These are phyloP conservation scores for Dryadomyces quercus-mongolicae DNA, from an alignment of 2,329 filamentous ascomycete species.

Conservation along the genomic window DNA sequence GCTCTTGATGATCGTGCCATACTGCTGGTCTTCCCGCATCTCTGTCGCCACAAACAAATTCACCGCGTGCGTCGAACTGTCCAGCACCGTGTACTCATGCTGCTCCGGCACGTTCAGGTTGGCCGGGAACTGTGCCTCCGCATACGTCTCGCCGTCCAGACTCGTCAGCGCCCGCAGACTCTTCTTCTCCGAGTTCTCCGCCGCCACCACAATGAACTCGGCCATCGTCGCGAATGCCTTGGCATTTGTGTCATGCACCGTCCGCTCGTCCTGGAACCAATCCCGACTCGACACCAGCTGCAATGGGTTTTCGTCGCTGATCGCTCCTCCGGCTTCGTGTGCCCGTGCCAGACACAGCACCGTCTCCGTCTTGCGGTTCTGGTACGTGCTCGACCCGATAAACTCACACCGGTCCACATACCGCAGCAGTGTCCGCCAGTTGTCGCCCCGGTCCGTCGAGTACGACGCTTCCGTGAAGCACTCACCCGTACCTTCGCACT, in stretches of 20 bases:
- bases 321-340: constrained; percentile 33
- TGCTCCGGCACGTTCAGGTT: constrained; percentile 72
- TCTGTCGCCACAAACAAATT: constrained; percentile 87
- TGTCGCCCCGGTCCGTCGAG: constrained; percentile 67
- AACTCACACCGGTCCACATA: constrained; percentile 80
- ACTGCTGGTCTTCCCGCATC: constrained; percentile 49
- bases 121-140: constrained; percentile 71
- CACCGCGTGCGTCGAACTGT: constrained; percentile 87
- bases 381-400: constrained; percentile 51
- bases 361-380: constrained; percentile 38
- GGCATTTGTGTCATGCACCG: constrained; percentile 55
- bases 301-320: constrained; percentile 46
- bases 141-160: constrained; percentile 73
- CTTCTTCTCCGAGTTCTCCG: constrained; percentile 53
- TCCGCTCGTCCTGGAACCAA: constrained; percentile 56
- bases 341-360: constrained; percentile 52
- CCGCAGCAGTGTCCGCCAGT: constrained; percentile 63
- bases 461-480: constrained; percentile 68
- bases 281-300: constrained; percentile 68
- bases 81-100: constrained; percentile 81
- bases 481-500: constrained; percentile 44
- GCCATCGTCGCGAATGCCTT: constrained; percentile 88
- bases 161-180: constrained; percentile 70
- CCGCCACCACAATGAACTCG: constrained; percentile 88
- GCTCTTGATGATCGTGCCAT: constrained; percentile 88